These are phyloP conservation scores for Yamadazyma pseudoaaseri DNA, from an alignment of 1,139 yeast species.

Conservation along the genomic window DNA sequence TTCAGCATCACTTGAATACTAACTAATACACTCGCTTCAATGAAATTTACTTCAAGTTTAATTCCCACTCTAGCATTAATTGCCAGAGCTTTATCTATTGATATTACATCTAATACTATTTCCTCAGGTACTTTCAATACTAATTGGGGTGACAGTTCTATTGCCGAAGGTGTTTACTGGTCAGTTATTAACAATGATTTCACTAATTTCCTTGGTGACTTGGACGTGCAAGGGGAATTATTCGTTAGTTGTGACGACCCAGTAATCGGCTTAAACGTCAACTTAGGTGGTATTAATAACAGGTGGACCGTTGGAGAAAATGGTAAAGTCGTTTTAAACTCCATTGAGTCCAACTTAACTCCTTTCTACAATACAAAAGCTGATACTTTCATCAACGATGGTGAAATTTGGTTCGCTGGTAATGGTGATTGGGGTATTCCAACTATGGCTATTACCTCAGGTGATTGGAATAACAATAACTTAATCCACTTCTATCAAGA, in stretches of 20 bases:
- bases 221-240: slow-evolving; percentile 18
- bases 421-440: slow-evolving; percentile 16
- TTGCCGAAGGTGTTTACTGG: slow-evolving; percentile 31
- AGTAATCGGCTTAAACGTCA: slow-evolving; percentile 16
- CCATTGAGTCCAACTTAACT: slow-evolving; percentile 16
- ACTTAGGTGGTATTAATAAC: slow-evolving; percentile 15
- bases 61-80: slow-evolving; percentile 17
- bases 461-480: slow-evolving; percentile 19
- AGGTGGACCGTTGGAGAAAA: slow-evolving; percentile 12
- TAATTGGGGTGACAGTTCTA: slow-evolving; percentile 23
- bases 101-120: slow-evolving; percentile 15
- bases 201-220: slow-evolving; percentile 20
- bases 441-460: slow-evolving; percentile 15
- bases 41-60: slow-evolving; percentile 14
- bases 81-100: slow-evolving; percentile 16
- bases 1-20: slow-evolving; percentile 1
- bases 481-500: slow-evolving; percentile 17
- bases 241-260: slow-evolving; percentile 15
- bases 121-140: slow-evolving; percentile 20
- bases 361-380: slow-evolving; percentile 19
- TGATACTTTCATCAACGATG: slow-evolving; percentile 13
- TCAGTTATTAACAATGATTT: slow-evolving; percentile 31
- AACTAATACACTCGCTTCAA: slow-evolving; percentile 9
- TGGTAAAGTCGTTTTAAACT: slow-evolving; percentile 17
- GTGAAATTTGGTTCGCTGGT: slow-evolving; percentile 17